Evolutionary conservation across 495 filamentous ascomycete species (phyloP).

Genomic region (Hyaloscypha bicolor): DNA sequence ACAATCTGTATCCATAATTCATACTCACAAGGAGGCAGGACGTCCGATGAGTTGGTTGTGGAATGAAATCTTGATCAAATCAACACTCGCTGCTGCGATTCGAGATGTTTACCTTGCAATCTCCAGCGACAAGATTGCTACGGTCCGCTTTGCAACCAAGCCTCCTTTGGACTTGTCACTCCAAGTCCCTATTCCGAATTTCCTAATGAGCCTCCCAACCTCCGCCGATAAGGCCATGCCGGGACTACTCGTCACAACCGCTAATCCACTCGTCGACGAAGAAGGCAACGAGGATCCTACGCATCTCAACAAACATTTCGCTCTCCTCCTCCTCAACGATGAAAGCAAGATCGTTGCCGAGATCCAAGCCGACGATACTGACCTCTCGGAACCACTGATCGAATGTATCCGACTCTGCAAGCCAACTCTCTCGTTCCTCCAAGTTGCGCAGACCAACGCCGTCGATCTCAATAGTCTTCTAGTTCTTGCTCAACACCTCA

Average conservation of each 20-base stretch:
- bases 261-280: constrained; percentile 74
- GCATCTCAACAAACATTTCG: constrained; percentile 80
- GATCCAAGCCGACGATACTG: constrained; percentile 74
- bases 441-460: constrained; percentile 71
- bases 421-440: constrained; percentile 71
- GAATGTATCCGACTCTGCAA: constrained; percentile 84
- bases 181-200: constrained; percentile 81
- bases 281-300: constrained; percentile 56
- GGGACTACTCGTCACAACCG: constrained; percentile 84
- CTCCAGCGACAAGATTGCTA: constrained; percentile 79
- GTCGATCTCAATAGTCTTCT: constrained; percentile 80
- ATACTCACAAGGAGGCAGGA: constrained; percentile 25
- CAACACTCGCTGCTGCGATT: constrained; percentile 82
- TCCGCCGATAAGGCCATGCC: constrained; percentile 64
- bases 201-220: constrained; percentile 70
- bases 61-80: constrained; percentile 70
- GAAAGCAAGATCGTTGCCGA: constrained; percentile 81
- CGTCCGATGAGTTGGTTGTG: constrained; percentile 59
- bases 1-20: background rate
- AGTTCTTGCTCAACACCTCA: constrained; percentile 83
- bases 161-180: constrained; percentile 66
- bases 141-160: constrained; percentile 49
- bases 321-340: constrained; percentile 81
- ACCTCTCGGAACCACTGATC: constrained; percentile 69
- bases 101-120: constrained; percentile 79